Percentiles rank a stretch among this genome's conserved stretches.
These are phyloP conservation scores for Vigna unguiculata DNA, from an alignment of 306 rosid species.

Conservation along the genomic window DNA sequence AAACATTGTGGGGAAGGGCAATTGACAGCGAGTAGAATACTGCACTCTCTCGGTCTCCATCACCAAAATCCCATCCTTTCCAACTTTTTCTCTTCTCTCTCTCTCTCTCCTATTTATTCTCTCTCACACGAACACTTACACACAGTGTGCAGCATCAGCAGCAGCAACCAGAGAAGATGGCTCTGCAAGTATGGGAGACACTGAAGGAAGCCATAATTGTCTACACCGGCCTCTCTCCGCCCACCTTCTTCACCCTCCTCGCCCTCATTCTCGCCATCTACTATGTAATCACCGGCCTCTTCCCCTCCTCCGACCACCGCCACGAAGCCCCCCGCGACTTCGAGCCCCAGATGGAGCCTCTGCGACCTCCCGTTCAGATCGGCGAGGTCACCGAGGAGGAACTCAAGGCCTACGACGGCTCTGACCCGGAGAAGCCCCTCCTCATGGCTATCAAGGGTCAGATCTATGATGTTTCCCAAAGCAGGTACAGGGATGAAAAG, in stretches of 20 bases:
- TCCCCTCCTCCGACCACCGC: slow-evolving; percentile 54
- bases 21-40: not conserved
- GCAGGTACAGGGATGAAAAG: slow-evolving; percentile 62
- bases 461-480: slow-evolving; percentile 96
- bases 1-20: not conserved
- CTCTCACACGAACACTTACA: not conserved
- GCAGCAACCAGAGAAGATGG: slow-evolving; percentile 49
- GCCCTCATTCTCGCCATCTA: slow-evolving; percentile 68
- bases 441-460: slow-evolving; percentile 98
- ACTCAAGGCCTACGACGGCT: slow-evolving; percentile 73
- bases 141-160: not conserved
- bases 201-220: slow-evolving; percentile 76
- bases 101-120: not conserved
- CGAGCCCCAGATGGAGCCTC: slow-evolving; percentile 68
- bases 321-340: slow-evolving; percentile 26
- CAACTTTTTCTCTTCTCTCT: too few relatives aligned
- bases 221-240: slow-evolving; percentile 89
- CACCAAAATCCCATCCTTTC: not conserved
- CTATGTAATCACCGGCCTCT: slow-evolving; percentile 67
- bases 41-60: not conserved
- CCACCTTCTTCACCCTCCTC: slow-evolving; percentile 80
- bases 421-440: slow-evolving; percentile 74
- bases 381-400: slow-evolving; percentile 87
- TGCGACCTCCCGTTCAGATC: slow-evolving; percentile 85
- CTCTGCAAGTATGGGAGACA: slow-evolving; percentile 84